A percentile compares a stretch with the other conserved stretches of the same genome.
Conservation (phyloP, 176 grass and related monocot species). For the Musa itinerans region DNA sequence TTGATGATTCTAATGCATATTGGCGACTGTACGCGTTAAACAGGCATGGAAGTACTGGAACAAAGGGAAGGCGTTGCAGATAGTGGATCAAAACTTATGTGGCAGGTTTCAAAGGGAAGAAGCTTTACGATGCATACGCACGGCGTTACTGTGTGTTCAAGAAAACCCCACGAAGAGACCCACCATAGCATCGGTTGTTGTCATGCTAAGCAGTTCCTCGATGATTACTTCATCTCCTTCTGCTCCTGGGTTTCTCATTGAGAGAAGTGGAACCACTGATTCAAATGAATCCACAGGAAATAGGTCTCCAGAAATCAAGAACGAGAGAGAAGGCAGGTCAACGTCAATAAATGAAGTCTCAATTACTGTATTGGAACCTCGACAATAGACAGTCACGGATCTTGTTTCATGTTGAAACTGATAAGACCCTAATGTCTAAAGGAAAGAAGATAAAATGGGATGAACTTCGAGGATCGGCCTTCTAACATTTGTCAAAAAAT, state of each 20-base stretch:
- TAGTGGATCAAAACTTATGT: slow-evolving; percentile 10
- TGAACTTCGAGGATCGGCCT: too few relatives aligned
- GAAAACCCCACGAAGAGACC: slow-evolving; percentile 2
- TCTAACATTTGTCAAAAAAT: too few relatives aligned
- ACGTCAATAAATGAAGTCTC: neutral
- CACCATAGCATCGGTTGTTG: slow-evolving; percentile 16
- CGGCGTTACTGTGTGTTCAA: slow-evolving; percentile 23
- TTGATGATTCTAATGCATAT: neutral
- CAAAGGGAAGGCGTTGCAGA: slow-evolving; percentile 1
- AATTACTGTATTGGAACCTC: neutral
- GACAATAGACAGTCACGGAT: neutral
- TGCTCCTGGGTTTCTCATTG: neutral
- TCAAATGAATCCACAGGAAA: neutral
- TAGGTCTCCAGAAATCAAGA: neutral
- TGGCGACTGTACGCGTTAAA: neutral
- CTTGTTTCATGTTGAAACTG: too few relatives aligned
- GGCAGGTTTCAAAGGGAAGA: slow-evolving; percentile 18
- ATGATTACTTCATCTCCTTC: neutral
- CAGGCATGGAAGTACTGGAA: slow-evolving; percentile 20
- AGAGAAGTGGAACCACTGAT: neutral
- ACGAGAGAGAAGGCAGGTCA: neutral
- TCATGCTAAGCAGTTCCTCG: slow-evolving; percentile 6
- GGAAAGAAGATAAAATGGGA: too few relatives aligned
- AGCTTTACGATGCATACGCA: slow-evolving; percentile 17
- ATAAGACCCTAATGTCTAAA: too few relatives aligned